phyloP scores from a whole-genome alignment of 108 stramenopile species.

The Nannochloropsis salina region DNA sequence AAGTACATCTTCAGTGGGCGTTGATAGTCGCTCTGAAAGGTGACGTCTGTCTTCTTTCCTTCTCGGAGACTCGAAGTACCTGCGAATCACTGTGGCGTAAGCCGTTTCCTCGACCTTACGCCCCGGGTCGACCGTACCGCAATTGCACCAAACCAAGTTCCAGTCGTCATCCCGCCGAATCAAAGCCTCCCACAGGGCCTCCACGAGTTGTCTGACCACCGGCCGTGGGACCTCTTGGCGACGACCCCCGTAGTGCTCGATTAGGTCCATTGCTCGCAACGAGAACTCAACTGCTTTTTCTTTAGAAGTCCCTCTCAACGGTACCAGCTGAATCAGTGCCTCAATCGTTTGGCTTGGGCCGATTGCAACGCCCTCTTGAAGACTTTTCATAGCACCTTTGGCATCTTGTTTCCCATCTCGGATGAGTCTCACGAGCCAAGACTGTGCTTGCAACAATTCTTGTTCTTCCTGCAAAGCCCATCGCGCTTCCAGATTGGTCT shows the following conservation, averaged over 20 bases:
- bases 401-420: neutral
- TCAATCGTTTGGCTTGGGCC: neutral
- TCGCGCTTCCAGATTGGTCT: neutral
- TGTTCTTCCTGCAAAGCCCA: constrained; percentile 1
- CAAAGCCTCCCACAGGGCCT: constrained; percentile 7
- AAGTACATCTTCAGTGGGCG: constrained; percentile 4
- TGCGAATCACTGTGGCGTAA: neutral
- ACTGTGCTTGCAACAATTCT: neutral
- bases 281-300: neutral
- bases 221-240: neutral
- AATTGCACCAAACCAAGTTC: neutral
- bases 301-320: neutral
- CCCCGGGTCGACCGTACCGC: neutral
- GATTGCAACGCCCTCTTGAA: neutral
- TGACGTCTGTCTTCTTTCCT: neutral
- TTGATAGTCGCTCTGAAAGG: neutral
- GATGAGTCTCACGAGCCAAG: neutral
- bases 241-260: constrained; percentile 1
- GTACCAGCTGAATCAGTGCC: neutral
- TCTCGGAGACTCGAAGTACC: neutral
- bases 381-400: neutral
- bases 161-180: neutral
- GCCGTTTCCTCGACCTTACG: neutral
- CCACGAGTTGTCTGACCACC: neutral
- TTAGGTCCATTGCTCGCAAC: constrained; percentile 7